A percentile compares a stretch with the other conserved stretches of the same genome.
These are phyloP conservation scores for Kurtzmaniella cleridarum DNA, from an alignment of 805 yeast species.

Conservation along the genomic window DNA sequence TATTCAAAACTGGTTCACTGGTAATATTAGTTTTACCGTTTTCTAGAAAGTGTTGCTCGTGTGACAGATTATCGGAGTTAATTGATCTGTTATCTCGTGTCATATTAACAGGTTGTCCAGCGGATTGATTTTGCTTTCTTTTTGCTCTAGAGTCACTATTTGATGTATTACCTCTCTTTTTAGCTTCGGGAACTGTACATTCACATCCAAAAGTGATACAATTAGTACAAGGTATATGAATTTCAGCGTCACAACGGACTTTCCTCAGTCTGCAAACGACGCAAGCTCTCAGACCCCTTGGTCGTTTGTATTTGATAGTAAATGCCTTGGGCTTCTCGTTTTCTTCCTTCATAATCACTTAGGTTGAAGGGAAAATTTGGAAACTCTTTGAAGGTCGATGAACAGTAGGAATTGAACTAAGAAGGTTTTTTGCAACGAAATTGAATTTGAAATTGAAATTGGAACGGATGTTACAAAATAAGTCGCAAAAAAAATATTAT, in stretches of 20 bases:
- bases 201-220: conserved; percentile 70
- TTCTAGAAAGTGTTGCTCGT: conserved; percentile 12
- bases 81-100: not conserved
- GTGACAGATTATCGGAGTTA: not conserved
- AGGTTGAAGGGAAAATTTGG: no score
- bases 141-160: conserved; percentile 13
- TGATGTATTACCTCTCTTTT: conserved; percentile 30
- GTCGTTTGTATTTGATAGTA: conserved; percentile 44
- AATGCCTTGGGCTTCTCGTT: conserved; percentile 36
- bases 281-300: conserved; percentile 69
- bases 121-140: conserved; percentile 6
- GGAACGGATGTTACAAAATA: no score
- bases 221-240: conserved; percentile 45
- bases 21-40: conserved; percentile 1
- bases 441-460: no score
- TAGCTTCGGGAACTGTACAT: conserved; percentile 61
- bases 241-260: conserved; percentile 73
- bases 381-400: no score
- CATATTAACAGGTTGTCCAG: not conserved
- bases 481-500: no score
- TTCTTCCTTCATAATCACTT: conserved; percentile 1
- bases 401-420: no score
- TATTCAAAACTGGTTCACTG: conserved; percentile 37
- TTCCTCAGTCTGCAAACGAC: conserved; percentile 73
- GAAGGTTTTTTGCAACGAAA: no score